phyloP scores from a whole-genome alignment of 2,329 filamentous ascomycete genomes.

The Penicillium sp. region DNA sequence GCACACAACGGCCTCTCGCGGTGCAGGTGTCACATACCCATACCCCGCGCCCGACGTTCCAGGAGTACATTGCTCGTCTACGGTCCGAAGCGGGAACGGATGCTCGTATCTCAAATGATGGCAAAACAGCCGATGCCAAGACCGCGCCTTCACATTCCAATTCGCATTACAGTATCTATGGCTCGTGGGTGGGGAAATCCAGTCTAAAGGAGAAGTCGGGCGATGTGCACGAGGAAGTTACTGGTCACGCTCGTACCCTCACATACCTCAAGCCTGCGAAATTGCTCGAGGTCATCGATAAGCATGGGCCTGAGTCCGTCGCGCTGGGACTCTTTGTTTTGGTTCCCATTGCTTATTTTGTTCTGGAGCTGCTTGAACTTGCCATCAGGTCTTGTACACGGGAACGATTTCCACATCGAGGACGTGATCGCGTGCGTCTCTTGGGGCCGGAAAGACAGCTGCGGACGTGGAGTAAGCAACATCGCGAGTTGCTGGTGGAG shows the following conservation, averaged over 20 bases:
- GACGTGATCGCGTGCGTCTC: conserved; percentile 17
- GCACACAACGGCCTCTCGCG: neutral
- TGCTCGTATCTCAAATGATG: neutral
- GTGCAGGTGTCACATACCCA: neutral
- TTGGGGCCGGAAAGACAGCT: conserved; percentile 20
- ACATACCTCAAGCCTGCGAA: conserved; percentile 2
- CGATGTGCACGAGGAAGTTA: neutral
- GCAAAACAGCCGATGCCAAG: neutral
- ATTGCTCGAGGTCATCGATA: conserved; percentile 11
- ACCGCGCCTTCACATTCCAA: neutral
- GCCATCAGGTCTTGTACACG: conserved; percentile 7
- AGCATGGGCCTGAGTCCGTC: conserved; percentile 24
- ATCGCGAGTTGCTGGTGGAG: conserved; percentile 17
- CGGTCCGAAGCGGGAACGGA: neutral
- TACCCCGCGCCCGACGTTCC: conserved; percentile 1
- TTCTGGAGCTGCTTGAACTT: conserved; percentile 18
- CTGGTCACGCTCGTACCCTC: neutral
- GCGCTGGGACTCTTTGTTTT: conserved; percentile 21
- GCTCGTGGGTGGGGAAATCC: conserved; percentile 5
- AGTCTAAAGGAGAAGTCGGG: neutral
- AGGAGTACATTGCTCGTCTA: conserved; percentile 6
- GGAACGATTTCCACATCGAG: conserved; percentile 20
- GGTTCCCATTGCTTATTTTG: conserved; percentile 18
- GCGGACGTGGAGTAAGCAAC: conserved; percentile 13
- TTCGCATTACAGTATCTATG: conserved; percentile 1